phyloP scores from a whole-genome alignment of 1,139 yeast species.

The Eremothecium sinecaudum region DNA sequence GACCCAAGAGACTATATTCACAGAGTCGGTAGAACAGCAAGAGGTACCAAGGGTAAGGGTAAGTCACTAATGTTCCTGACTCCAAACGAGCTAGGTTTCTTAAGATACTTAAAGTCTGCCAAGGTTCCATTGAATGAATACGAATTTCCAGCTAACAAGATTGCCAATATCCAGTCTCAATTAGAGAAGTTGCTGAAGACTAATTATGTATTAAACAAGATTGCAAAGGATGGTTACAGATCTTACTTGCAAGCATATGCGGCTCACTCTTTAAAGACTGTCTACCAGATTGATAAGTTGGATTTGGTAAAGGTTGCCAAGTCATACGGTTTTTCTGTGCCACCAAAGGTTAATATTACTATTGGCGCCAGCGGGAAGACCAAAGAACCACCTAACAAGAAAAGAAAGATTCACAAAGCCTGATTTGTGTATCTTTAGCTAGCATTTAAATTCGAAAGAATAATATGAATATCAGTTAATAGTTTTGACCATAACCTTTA shows the following conservation, averaged over 20 bases:
- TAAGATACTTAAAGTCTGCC: constrained; percentile 90
- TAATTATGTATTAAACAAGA: constrained; percentile 87
- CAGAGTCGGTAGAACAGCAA: constrained; percentile 96
- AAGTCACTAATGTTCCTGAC: constrained; percentile 89
- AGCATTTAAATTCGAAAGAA: too few species aligned
- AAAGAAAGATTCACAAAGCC: constrained; percentile 19
- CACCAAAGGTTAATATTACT: constrained; percentile 94
- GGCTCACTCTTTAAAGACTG: constrained; percentile 90
- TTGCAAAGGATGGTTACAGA: constrained; percentile 96
- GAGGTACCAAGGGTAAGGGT: constrained; percentile 89
- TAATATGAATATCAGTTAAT: too few species aligned
- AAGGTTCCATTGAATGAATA: constrained; percentile 95
- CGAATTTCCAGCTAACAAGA: constrained; percentile 87
- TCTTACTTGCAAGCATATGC: constrained; percentile 95
- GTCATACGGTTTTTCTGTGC: constrained; percentile 88
- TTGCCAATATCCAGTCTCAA: constrained; percentile 92
- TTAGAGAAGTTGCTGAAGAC: constrained; percentile 82
- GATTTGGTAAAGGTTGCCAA: constrained; percentile 92
- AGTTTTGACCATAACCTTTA: too few species aligned
- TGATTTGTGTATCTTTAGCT: constrained; percentile 5
- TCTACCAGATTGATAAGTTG: constrained; percentile 88
- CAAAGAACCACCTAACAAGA: constrained; percentile 20
- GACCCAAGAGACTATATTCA: constrained; percentile 98
- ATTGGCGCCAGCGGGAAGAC: constrained; percentile 86
- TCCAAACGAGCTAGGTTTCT: constrained; percentile 88